phyloP scores from a whole-genome alignment of 2,329 filamentous ascomycete genomes.

The Stromatinia cepivora region DNA sequence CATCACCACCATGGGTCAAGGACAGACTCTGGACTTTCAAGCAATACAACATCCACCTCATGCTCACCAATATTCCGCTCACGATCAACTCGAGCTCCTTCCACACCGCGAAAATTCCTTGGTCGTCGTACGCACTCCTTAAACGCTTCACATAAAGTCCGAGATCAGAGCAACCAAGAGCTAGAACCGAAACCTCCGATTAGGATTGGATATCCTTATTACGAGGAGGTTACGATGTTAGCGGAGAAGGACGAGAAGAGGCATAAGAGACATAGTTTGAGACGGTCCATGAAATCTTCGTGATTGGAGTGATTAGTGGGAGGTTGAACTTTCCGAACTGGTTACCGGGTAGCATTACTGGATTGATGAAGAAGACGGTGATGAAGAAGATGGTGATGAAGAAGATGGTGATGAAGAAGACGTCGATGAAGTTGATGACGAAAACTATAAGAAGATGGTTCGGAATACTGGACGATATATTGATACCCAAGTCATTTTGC shows the following conservation, averaged over 20 bases:
- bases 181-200: constrained; percentile 15
- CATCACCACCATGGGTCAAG: background rate
- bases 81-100: background rate
- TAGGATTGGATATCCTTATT: constrained; percentile 25
- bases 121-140: constrained; percentile 2
- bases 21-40: constrained; percentile 3
- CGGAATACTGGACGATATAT: constrained; percentile 1
- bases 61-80: background rate
- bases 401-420: background rate
- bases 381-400: background rate
- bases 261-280: constrained; percentile 15
- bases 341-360: background rate
- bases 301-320: background rate
- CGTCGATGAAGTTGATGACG: background rate
- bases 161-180: background rate
- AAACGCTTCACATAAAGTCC: background rate
- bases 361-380: background rate
- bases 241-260: constrained; percentile 11
- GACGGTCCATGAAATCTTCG: background rate
- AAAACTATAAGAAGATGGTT: background rate
- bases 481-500: constrained; percentile 23
- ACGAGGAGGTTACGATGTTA: constrained; percentile 22
- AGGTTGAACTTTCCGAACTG: background rate
- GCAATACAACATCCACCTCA: background rate
- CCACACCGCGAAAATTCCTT: background rate